Base-by-base conservation (phyloP, 805 yeast species). In the Nakazawaea laoshanensis region DNA sequence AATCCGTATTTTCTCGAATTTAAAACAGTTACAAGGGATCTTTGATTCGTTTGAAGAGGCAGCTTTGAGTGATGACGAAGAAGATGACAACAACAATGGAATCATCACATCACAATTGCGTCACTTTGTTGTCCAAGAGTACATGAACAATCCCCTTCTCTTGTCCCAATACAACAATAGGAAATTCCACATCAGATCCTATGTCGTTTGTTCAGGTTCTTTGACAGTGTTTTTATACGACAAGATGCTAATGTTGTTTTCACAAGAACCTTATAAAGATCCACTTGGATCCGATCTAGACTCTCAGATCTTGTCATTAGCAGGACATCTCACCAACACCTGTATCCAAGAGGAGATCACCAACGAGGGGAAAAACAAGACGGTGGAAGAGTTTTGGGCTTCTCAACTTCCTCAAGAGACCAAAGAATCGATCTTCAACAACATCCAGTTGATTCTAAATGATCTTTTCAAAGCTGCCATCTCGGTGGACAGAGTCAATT, bases 261-360 rank as follows among this genome's bases (percentile, higher is more conserved):
- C 96, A 9, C 70, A 70, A 7, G 49, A 61, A 2, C 36, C 59
- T 4, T 89, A 74, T 46, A 36, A 43, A 1, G 34, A 42, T 6
- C 68, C 70, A 7, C 37, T 42, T 10, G 43, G 45, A 2, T 12
- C 28, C 7, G 26, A 50, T 17, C 40, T 45, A n/a, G 50, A 52
- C 21, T 56, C 54, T 5, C 57, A 52, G 0, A 47, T 53, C 5
- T 55, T 66, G 5, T 60, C 65, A 21, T 66, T 85, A 55, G 63
- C 63, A 2, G 86, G 92, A 2, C 98, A 92, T 52, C 65, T 92
- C 42, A 92, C 98, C 11, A 92, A 92, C 50, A 92, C 98, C 0
- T 92, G 98, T 59, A 57, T 87, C 22, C 97, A 89, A 55, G 67
- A 63, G 5, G 61, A 54, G 21, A 49, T 55, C 5, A 59, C 67